Evolutionary conservation across 768 basidiomycete genomes (phyloP).

Genomic region (Tricholoma hemisulphureum): DNA sequence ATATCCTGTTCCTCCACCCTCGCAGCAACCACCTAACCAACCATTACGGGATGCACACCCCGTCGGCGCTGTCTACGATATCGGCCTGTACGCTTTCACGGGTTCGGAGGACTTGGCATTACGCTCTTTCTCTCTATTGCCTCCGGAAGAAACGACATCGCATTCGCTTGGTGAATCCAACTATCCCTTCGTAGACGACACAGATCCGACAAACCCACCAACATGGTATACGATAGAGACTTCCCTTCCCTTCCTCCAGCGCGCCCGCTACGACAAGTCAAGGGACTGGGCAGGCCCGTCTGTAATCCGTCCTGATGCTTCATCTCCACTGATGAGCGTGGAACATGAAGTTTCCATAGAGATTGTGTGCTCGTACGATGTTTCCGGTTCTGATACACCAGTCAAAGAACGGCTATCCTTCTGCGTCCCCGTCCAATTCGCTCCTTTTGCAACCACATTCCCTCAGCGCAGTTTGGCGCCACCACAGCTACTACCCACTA

Average conservation of each 20-base stretch:
- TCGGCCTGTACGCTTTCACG: slow-evolving; percentile 36
- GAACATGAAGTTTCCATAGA: slow-evolving; percentile 52
- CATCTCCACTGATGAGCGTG: slow-evolving; percentile 57
- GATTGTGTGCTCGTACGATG: slow-evolving; percentile 56
- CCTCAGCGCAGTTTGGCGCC: slow-evolving; percentile 12
- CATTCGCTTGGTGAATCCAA: slow-evolving; percentile 51
- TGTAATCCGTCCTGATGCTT: slow-evolving; percentile 43
- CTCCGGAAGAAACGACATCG: slow-evolving; percentile 41
- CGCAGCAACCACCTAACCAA: slow-evolving; percentile 61
- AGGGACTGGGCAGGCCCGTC: slow-evolving; percentile 40
- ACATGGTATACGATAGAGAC: slow-evolving; percentile 63
- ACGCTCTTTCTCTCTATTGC: slow-evolving; percentile 51
- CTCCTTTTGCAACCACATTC: slow-evolving; percentile 36
- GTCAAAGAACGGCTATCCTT: slow-evolving; percentile 39
- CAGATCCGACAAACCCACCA: slow-evolving; percentile 25
- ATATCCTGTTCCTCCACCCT: slow-evolving; percentile 55
- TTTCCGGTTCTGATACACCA: slow-evolving; percentile 34
- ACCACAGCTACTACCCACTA: slow-evolving; percentile 7
- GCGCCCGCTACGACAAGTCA: slow-evolving; percentile 22
- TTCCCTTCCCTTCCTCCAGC: slow-evolving; percentile 45
- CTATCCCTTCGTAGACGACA: slow-evolving; percentile 46
- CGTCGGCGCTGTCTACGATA: slow-evolving; percentile 51
- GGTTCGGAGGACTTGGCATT: slow-evolving; percentile 21
- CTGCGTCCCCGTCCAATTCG: slow-evolving; percentile 52
- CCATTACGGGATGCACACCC: slow-evolving; percentile 58